These are phyloP conservation scores for Trametes pubescens DNA, from an alignment of 1,284 basidiomycete genomes.

Conservation along the genomic window DNA sequence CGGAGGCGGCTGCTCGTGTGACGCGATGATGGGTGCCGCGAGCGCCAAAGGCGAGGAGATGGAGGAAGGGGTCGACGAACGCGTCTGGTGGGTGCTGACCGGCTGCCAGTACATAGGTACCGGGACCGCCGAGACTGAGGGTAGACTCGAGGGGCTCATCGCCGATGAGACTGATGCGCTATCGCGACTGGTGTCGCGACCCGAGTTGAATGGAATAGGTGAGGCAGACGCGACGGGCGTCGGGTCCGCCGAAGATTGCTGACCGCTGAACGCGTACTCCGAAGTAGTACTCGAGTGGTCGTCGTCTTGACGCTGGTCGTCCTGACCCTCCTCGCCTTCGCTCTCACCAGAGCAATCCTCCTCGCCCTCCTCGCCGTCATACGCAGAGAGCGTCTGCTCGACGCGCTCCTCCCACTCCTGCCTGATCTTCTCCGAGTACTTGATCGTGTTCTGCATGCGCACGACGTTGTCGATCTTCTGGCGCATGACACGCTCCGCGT, in stretches of 20 bases:
- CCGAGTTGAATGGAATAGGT: constrained; percentile 53
- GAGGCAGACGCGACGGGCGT: constrained; percentile 74
- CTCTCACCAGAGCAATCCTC: constrained; percentile 48
- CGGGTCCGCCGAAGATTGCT: constrained; percentile 60
- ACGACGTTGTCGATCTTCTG: constrained; percentile 96
- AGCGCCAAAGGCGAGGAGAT: constrained; percentile 84
- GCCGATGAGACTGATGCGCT: constrained; percentile 38
- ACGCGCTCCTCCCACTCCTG: constrained; percentile 97
- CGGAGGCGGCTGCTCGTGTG: constrained; percentile 63
- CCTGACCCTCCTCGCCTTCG: constrained; percentile 45
- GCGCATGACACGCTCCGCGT: constrained; percentile 89
- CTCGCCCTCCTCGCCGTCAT: constrained; percentile 59
- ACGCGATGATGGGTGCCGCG: constrained; percentile 81
- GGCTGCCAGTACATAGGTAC: constrained; percentile 51
- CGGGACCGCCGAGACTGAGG: constrained; percentile 38
- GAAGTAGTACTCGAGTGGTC: constrained; percentile 70
- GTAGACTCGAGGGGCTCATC: constrained; percentile 40
- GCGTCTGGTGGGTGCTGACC: constrained; percentile 63
- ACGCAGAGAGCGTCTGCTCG: constrained; percentile 67
- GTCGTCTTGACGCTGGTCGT: constrained; percentile 48
- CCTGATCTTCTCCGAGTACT: constrained; percentile 97
- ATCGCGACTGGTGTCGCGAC: constrained; percentile 26
- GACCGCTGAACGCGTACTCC: constrained; percentile 65
- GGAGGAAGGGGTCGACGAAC: constrained; percentile 85
- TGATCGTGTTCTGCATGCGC: constrained; percentile 97